Percentiles rank a stretch among this genome's conserved stretches.
These are phyloP conservation scores for Neofusicoccum laricinum DNA, from an alignment of 2,329 filamentous ascomycete species.

Conservation along the genomic window DNA sequence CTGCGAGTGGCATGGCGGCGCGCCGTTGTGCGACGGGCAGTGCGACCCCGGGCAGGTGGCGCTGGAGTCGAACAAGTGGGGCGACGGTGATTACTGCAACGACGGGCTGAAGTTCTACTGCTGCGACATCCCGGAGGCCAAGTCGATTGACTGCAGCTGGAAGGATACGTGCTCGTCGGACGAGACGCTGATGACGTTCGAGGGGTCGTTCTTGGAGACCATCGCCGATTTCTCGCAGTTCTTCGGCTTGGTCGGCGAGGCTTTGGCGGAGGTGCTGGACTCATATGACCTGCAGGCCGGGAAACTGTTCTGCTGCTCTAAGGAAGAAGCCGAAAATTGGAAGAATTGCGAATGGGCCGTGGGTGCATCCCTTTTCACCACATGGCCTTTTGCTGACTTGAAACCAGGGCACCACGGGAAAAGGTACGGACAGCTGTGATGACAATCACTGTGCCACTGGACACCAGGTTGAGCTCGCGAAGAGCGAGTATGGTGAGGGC, in stretches of 20 bases:
- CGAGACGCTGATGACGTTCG: not conserved
- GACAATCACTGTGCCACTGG: constrained; percentile 32
- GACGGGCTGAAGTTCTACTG: not conserved
- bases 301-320: constrained; percentile 29
- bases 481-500: constrained; percentile 14
- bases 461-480: constrained; percentile 28
- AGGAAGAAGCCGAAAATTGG: constrained; percentile 26
- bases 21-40: not conserved
- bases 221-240: not conserved
- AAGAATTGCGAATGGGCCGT: constrained; percentile 33
- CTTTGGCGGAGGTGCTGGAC: not conserved
- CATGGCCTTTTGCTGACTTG: not conserved
- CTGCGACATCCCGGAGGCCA: not conserved
- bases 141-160: not conserved
- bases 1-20: not conserved
- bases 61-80: not conserved
- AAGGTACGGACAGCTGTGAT: constrained; percentile 25
- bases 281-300: not conserved
- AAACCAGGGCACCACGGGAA: constrained; percentile 28
- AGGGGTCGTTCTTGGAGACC: not conserved
- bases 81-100: not conserved
- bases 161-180: not conserved
- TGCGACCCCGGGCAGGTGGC: not conserved
- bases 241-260: not conserved
- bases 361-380: not conserved